Percentiles rank a stretch among this genome's conserved stretches.
phyloP scores from a whole-genome alignment of 129 eudicot species.

The Gnaphalium uliginosum region DNA sequence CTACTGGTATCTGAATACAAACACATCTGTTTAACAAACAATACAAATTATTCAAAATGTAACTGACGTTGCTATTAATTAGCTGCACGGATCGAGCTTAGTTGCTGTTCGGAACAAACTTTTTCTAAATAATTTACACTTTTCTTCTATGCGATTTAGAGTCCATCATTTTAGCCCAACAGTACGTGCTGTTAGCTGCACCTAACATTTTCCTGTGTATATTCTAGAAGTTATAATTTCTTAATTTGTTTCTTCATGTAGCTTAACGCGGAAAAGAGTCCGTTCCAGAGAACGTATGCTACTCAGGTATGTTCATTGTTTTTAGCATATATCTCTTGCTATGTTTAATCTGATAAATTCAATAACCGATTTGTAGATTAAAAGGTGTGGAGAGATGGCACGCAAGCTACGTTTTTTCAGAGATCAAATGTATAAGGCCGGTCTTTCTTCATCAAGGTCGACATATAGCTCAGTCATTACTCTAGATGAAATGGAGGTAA shows the following conservation, averaged over 20 bases:
- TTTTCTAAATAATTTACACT: no score
- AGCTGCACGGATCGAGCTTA: not conserved
- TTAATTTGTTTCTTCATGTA: slow-evolving; percentile 26
- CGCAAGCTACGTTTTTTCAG: slow-evolving; percentile 71
- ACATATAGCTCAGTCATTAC: slow-evolving; percentile 30
- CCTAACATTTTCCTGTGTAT: not conserved
- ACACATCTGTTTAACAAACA: no score
- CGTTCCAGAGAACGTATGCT: slow-evolving; percentile 89
- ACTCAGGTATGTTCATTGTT: slow-evolving; percentile 56
- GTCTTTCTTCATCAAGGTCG: slow-evolving; percentile 46
- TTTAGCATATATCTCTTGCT: not conserved
- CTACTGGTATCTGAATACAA: no score
- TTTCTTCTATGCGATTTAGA: no score
- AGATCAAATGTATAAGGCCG: slow-evolving; percentile 75
- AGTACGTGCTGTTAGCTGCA: not conserved
- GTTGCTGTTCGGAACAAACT: not conserved
- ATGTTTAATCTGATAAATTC: not conserved
- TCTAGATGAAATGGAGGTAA: slow-evolving; percentile 73
- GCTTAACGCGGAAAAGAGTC: slow-evolving; percentile 85
- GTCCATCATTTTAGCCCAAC: not conserved
- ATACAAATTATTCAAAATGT: no score
- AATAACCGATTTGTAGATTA: slow-evolving; percentile 47
- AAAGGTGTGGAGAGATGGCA: slow-evolving; percentile 87
- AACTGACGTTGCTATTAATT: not conserved
- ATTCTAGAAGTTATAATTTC: not conserved